Base-by-base conservation (phyloP, 371 early-diverging fungal genomes). In the Saksenaea oblongispora region DNA sequence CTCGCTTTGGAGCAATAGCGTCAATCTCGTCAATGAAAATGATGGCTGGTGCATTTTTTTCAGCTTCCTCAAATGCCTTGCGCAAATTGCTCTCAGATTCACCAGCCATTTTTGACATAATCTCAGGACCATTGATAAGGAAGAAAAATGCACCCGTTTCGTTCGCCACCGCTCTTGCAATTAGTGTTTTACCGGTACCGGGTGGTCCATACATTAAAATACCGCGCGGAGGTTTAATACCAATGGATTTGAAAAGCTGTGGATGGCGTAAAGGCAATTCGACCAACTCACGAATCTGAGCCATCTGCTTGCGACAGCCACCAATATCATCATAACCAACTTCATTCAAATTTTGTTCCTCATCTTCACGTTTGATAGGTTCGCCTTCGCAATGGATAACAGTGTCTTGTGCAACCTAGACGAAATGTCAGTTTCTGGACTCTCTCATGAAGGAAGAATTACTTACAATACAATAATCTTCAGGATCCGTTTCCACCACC, bases 1-100 rank as follows among this genome's bases (percentile, higher is more conserved):
- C 99, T 88, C 99, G 96, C 89, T 99, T 99, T 67, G 99, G 99
- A 26, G 99, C 99, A 74, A 99, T 99, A 31, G 99, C 97, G 85
- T 99, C 99, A 63, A 99, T 94, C 83, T 99, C 99, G 84, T 99
- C 99, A 76, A 99, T 99, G 74, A 99, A 99, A 65, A 99, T 97
- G 65, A 99, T 99, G 59, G 98, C 87, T 8, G 99, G 99, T 54
- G 94, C 89, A 80, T 98, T 96, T 85, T 98, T 97, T 79, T 97
- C 98, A 35, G 99, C 99, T 78, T 98, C 98, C 70, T 99, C 98
- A 67, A 99, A 99, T 1, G 97, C 98, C 80, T 99, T 98, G 67
- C 99, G 90, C 64, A 99, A 76, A 83, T 99, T 99, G 71, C 93
- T 93, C 79, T 99, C 99, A 67, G 95, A 94, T 74, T 99, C 99